phyloP scores from a whole-genome alignment of 2,329 filamentous ascomycete species.

The Diaporthe nobilis region DNA sequence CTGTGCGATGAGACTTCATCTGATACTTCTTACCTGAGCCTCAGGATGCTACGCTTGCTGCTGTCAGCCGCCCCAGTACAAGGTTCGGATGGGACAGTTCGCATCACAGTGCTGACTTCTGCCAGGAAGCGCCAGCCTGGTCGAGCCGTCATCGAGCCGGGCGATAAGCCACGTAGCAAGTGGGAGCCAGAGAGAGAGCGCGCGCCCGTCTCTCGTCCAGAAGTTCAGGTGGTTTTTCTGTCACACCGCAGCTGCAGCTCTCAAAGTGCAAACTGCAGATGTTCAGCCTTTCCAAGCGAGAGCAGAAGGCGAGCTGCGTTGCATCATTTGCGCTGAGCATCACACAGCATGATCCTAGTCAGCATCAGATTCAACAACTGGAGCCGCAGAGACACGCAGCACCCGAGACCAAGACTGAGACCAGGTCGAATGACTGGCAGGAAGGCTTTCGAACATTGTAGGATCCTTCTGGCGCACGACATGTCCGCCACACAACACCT shows the following conservation, averaged over 20 bases:
- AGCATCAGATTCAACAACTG: slow-evolving; percentile 15
- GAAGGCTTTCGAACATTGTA: slow-evolving; percentile 30
- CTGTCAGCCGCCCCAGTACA: slow-evolving; percentile 28
- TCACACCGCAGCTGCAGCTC: slow-evolving; percentile 32
- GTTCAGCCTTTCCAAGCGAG: slow-evolving; percentile 34
- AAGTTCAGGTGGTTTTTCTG: slow-evolving; percentile 13
- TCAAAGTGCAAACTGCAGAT: slow-evolving; percentile 35
- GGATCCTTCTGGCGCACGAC: slow-evolving; percentile 39
- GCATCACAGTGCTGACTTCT: slow-evolving; percentile 20
- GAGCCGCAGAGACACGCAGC: slow-evolving; percentile 22
- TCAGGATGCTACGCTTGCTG: slow-evolving; percentile 32
- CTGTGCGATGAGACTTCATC: slow-evolving; percentile 29
- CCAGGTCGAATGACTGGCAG: slow-evolving; percentile 33
- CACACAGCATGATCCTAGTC: slow-evolving; percentile 31
- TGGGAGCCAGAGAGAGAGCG: background rate
- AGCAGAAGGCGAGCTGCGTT: slow-evolving; percentile 39
- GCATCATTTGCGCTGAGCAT: slow-evolving; percentile 16
- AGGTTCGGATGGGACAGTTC: slow-evolving; percentile 23
- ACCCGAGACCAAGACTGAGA: slow-evolving; percentile 34
- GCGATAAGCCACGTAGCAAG: slow-evolving; percentile 6
- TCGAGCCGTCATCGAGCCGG: background rate
- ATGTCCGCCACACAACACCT: slow-evolving; percentile 25
- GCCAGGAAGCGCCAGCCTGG: slow-evolving; percentile 1
- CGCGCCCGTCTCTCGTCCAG: slow-evolving; percentile 18
- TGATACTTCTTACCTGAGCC: slow-evolving; percentile 32